Conservation (phyloP, 306 rosid species). For the Sphenostylis stenocarpa region DNA sequence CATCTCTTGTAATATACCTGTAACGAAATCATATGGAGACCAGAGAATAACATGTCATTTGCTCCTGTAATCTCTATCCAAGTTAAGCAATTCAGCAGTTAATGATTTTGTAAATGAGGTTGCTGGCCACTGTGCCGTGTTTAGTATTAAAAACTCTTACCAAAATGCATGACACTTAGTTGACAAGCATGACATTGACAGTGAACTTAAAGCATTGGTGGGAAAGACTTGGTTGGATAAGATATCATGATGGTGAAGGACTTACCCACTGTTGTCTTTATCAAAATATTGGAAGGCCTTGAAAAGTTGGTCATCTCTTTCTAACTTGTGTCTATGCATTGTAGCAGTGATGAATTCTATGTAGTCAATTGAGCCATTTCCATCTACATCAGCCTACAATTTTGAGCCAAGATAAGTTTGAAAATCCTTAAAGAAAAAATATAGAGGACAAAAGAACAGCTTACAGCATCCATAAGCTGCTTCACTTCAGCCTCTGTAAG, state of each 20-base stretch:
- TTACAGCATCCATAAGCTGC: constrained; percentile 97
- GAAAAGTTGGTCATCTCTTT: constrained; percentile 82
- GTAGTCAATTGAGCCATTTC: constrained; percentile 84
- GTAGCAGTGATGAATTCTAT: constrained; percentile 92
- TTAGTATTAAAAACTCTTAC: neutral
- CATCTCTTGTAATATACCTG: constrained; percentile 88
- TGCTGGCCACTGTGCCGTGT: neutral
- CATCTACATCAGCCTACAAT: constrained; percentile 91
- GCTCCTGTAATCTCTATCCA: neutral
- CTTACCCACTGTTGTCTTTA: constrained; percentile 83
- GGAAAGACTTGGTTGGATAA: neutral
- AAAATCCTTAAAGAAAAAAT: neutral
- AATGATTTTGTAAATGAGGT: neutral
- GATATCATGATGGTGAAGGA: constrained; percentile 28
- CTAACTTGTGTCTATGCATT: constrained; percentile 89
- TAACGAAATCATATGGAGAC: constrained; percentile 15
- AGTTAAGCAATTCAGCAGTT: neutral
- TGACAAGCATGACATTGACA: neutral
- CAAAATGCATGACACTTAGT: neutral
- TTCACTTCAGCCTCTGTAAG: constrained; percentile 80
- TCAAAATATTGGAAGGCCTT: constrained; percentile 92
- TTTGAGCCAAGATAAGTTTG: neutral
- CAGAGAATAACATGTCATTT: neutral
- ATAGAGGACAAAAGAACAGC: constrained; percentile 15
- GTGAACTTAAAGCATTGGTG: neutral